These are phyloP conservation scores for Coemansia sp. DNA, from an alignment of 192 early-diverging fungal species.

Conservation along the genomic window DNA sequence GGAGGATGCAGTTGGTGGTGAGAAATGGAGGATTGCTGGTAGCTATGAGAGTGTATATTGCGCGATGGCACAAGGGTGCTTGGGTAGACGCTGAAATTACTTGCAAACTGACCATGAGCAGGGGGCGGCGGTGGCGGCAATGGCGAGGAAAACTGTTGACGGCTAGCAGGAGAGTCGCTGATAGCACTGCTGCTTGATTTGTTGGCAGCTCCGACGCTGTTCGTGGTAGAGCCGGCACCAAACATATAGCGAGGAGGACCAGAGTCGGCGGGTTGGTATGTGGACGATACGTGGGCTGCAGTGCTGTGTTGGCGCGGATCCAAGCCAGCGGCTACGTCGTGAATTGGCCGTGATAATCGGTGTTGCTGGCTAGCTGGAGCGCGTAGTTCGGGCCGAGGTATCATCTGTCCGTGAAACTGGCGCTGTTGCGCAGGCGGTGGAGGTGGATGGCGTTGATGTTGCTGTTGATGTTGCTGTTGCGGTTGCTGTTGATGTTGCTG, in stretches of 20 bases:
- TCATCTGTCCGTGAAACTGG: neutral
- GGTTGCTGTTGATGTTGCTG: slow-evolving; percentile 6
- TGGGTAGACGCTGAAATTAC: slow-evolving; percentile 18
- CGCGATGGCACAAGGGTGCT: slow-evolving; percentile 30
- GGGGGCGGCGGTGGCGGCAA: neutral
- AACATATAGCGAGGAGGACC: slow-evolving; percentile 4
- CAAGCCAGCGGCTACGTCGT: neutral
- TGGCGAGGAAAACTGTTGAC: neutral
- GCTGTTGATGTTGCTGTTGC: slow-evolving; percentile 1
- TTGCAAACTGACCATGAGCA: neutral
- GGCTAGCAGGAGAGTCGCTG: neutral
- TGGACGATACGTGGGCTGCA: neutral
- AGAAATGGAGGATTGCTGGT: slow-evolving; percentile 5
- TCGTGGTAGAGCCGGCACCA: neutral
- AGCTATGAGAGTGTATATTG: slow-evolving; percentile 22
- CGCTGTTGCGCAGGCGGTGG: too few species aligned
- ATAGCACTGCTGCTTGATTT: neutral
- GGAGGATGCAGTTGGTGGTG: slow-evolving; percentile 6
- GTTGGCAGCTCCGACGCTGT: neutral
- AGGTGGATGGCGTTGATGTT: neutral
- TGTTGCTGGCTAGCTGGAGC: slow-evolving; percentile 8
- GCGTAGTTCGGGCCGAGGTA: slow-evolving; percentile 5
- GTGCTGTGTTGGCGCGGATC: neutral
- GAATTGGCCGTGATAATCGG: neutral
- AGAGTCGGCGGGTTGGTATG: slow-evolving; percentile 5